Conservation (phyloP, 2,329 filamentous ascomycete species). For the Colletotrichum sp. region DNA sequence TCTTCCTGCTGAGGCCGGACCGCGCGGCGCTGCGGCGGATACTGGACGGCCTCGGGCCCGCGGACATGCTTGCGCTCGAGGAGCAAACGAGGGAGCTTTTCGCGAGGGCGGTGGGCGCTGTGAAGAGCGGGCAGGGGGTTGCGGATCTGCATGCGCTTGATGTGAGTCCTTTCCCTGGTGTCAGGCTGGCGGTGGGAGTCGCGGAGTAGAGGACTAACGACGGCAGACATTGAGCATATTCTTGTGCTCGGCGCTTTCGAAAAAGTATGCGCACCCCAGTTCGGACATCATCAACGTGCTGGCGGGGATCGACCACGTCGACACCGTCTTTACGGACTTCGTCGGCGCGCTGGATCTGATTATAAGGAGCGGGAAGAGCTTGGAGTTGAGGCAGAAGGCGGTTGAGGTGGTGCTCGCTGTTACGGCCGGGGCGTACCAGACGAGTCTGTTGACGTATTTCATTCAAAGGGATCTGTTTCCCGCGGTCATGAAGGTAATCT, state of each 20-base stretch:
- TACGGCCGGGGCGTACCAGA: slow-evolving; percentile 93
- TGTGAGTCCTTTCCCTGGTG: slow-evolving; percentile 56
- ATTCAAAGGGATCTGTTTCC: slow-evolving; percentile 95
- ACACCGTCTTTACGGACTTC: slow-evolving; percentile 86
- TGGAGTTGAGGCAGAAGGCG: slow-evolving; percentile 78
- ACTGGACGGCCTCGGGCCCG: slow-evolving; percentile 72
- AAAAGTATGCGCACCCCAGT: slow-evolving; percentile 93
- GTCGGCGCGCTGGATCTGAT: slow-evolving; percentile 82
- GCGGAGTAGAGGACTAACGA: background rate
- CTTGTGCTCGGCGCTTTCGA: slow-evolving; percentile 79
- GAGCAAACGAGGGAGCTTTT: slow-evolving; percentile 83
- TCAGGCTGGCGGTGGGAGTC: background rate
- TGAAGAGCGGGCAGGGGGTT: slow-evolving; percentile 65
- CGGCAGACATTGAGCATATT: slow-evolving; percentile 86
- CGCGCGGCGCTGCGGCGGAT: slow-evolving; percentile 69
- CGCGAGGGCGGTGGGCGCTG: slow-evolving; percentile 69
- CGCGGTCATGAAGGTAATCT: slow-evolving; percentile 84
- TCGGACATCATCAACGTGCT: slow-evolving; percentile 92
- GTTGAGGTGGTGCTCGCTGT: slow-evolving; percentile 83
- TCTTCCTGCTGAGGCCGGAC: slow-evolving; percentile 90
- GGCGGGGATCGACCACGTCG: slow-evolving; percentile 87
- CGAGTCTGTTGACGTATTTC: slow-evolving; percentile 91
- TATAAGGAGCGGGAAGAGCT: slow-evolving; percentile 75
- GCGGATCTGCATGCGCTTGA: slow-evolving; percentile 83
- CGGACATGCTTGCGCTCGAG: slow-evolving; percentile 79